Conservation (phyloP, 2,329 filamentous ascomycete genomes). For the Arthrobotrys sinensis region DNA sequence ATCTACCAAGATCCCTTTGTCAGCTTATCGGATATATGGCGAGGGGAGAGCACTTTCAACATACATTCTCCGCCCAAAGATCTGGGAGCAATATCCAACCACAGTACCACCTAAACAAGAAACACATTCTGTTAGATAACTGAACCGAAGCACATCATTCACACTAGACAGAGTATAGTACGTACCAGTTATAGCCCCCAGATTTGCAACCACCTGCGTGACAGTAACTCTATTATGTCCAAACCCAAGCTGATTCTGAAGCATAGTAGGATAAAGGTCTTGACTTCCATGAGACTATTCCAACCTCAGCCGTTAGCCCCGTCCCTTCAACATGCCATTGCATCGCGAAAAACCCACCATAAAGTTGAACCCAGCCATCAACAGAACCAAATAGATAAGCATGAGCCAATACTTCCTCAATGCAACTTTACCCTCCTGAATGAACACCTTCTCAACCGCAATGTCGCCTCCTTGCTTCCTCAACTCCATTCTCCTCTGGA, state of each 20-base stretch:
- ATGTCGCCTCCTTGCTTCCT: conserved; percentile 72
- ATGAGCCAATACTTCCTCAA: conserved; percentile 85
- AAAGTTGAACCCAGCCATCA: conserved; percentile 94
- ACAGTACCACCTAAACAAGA: conserved; percentile 74
- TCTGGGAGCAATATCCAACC: conserved; percentile 82
- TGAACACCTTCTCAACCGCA: conserved; percentile 74
- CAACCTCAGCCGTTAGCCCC: not conserved
- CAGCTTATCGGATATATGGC: not conserved
- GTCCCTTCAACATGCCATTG: not conserved
- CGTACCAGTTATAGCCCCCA: conserved; percentile 75
- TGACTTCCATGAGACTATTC: conserved; percentile 78
- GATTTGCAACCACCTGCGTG: conserved; percentile 80
- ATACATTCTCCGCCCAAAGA: conserved; percentile 76
- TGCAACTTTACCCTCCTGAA: conserved; percentile 83
- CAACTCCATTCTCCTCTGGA: conserved; percentile 74
- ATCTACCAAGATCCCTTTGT: conserved; percentile 10
- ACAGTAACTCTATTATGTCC: conserved; percentile 75
- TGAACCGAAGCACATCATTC: not conserved
- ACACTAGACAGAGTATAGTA: not conserved
- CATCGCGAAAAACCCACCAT: conserved; percentile 71
- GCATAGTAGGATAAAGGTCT: conserved; percentile 76
- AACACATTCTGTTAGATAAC: too few relatives aligned
- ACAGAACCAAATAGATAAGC: conserved; percentile 83
- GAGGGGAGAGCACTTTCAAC: not conserved
- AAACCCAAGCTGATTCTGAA: conserved; percentile 73